Conservation (phyloP, 352 stramenopile genomes). For the Globisporangium recalcitrans region DNA sequence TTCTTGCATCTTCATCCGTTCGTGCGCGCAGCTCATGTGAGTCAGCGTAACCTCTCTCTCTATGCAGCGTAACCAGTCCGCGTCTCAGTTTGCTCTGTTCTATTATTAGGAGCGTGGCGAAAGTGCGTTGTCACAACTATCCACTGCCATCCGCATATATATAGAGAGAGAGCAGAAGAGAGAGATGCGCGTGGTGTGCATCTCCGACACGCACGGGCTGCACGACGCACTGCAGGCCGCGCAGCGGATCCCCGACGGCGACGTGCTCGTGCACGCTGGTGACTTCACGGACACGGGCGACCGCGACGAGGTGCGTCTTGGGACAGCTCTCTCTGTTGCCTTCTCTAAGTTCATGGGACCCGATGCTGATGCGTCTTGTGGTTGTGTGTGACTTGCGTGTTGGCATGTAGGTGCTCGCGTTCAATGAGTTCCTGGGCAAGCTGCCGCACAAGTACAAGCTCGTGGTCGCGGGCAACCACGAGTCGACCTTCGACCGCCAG, state of each 20-base stretch:
- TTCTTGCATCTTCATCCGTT: too few species aligned
- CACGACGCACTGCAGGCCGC: constrained; percentile 42
- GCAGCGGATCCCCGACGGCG: constrained; percentile 36
- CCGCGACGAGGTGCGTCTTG: constrained; percentile 26
- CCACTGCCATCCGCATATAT: too few species aligned
- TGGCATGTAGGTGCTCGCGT: constrained; percentile 31
- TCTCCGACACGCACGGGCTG: constrained; percentile 46
- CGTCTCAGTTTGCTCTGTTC: too few species aligned
- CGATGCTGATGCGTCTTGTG: too few species aligned
- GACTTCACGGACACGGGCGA: constrained; percentile 69
- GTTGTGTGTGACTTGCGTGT: neutral
- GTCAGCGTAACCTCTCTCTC: too few species aligned
- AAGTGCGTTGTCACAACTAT: too few species aligned
- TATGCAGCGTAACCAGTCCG: too few species aligned
- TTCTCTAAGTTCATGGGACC: too few species aligned
- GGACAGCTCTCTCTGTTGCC: too few species aligned
- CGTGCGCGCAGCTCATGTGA: too few species aligned
- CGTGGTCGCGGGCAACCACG: constrained; percentile 79
- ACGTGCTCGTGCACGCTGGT: constrained; percentile 73
- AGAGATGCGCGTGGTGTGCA: constrained; percentile 36
- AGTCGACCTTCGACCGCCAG: constrained; percentile 66
- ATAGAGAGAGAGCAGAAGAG: too few species aligned
- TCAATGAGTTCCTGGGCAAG: constrained; percentile 61
- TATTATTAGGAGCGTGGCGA: too few species aligned
- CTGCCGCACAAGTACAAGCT: constrained; percentile 76